Conservation (phyloP, 495 filamentous ascomycete species). For the Sporormia fimetaria region DNA sequence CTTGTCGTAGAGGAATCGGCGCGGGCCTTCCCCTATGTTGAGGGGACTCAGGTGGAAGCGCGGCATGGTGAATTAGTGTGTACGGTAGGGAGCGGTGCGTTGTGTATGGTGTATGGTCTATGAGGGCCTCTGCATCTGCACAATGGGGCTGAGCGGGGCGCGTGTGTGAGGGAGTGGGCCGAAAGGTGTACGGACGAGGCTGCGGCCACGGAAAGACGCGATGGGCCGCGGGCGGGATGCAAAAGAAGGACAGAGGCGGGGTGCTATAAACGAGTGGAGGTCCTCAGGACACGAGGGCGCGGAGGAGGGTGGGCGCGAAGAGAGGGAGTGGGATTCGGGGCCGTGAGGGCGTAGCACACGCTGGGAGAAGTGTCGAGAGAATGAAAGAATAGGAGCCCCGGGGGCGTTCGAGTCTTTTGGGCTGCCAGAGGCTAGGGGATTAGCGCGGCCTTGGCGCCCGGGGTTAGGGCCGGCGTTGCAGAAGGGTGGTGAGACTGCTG, state of each 20-base stretch:
- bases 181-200: neutral
- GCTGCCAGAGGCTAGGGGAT: no score
- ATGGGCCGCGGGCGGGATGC: neutral
- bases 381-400: no score
- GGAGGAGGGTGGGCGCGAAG: neutral
- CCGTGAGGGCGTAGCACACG: no score
- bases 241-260: constrained; percentile 4
- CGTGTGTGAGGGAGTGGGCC: neutral
- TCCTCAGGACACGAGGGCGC: constrained; percentile 3
- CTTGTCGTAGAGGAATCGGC: constrained; percentile 30
- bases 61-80: constrained; percentile 2
- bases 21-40: constrained; percentile 19
- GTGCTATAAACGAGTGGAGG: constrained; percentile 4
- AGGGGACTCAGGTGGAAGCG: constrained; percentile 22
- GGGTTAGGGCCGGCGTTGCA: no score
- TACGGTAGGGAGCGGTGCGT: neutral
- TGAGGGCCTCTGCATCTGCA: constrained; percentile 18
- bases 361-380: no score
- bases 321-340: constrained; percentile 15
- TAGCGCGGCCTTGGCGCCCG: no score
- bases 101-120: no score
- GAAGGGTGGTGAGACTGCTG: no score
- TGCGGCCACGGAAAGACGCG: neutral
- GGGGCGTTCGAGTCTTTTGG: no score
- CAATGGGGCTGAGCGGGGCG: constrained; percentile 1